Base-by-base conservation (phyloP, 352 stramenopile genomes). In the Globisporangium uncinulatum region DNA sequence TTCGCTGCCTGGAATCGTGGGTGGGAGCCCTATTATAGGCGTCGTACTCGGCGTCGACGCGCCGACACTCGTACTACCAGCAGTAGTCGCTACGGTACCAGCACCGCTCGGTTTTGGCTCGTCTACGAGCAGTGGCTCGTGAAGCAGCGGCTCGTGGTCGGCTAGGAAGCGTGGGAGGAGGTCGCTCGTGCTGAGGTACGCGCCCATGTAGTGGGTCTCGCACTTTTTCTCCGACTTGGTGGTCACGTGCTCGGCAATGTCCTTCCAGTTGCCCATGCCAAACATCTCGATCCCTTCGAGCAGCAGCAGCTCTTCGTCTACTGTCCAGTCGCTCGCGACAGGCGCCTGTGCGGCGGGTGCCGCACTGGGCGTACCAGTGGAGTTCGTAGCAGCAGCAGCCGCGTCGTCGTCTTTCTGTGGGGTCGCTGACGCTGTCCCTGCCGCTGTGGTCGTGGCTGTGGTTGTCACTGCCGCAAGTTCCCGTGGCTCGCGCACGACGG, bases 241-340 rank as follows among this genome's bases (percentile, higher is more conserved):
- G 24, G 65, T 79, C 21, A 97, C 80, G 51, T 96, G 80, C 32
- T 95, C 80, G 0, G 85, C 78, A 48, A 95, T 97, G 59, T 97
- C 87, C 60, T 89, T 89, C 97, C 97, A 99, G 71, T 99, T 99
- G 50, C 96, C 96, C 59, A 99, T 84, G 36, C 97, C 96, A 63
- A 98, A 97, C 66, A 94, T 95, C 52, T 97, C 80, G 49, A 99
- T 98, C 24, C 74, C 95, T 65, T 99, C 97, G 14, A 99, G 80
- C 42, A 99, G 74, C 46, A 96, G 62, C 29, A 99, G 66, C 70
- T 99, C 97, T 69, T 99, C 96, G 61, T 98, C 92, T 1, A 86
- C 89, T 8, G 89, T 98, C 96, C 96, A 99, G 43, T 79, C 78
- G 56, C 56, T 63, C 20, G 62, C 51, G 47, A 51, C 69, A 14